Evolutionary conservation across 257 asterid genomes (phyloP), one percentile per base, ranked within the genome.

Genomic region (Nicotiana paniculata): DNA sequence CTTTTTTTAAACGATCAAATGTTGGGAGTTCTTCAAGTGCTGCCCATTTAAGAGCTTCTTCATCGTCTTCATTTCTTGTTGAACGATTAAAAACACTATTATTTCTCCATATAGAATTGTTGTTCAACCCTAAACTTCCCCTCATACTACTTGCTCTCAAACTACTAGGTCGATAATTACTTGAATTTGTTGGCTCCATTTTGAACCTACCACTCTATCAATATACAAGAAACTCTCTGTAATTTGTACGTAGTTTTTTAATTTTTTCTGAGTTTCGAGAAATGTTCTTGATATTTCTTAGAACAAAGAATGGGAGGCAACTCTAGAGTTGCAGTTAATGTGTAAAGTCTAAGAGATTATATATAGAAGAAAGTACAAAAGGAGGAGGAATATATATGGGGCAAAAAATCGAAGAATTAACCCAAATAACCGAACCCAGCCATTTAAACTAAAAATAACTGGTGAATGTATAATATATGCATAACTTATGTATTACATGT

Each of bases 1-100:
- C 97, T 59, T 89, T 91, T 67, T 93, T 82, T 37, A 93, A 89
- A 10, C 97, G 91, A 77, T 86, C 93, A 8, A 87, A 90, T 1
- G 97, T 93, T 0, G 97, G 97, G 33, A 93, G 80, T 32, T 89
- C 90, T 77, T 93, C 97, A 13, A 93, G 87, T 2, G 97, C 95
- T 0, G 97, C 97, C 97, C 97, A 93, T 81, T 88, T 90, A 26
- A 93, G 79, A 32, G 95, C 96, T 33, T 90, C 97, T 33, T 93
- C 97, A n/a, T 92, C 97, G 9, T 93, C 95, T 63, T 92, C 95
- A 1, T 90, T 93, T 0, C 92, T 87, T 1, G 90, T 64, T 1
- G 97, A 90, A 5, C 88, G 39, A 74, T 80, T 0, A 93, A 89
- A 77, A 90, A 91, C 0, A 77, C 91, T 43, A 0, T 90, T 89